Base-by-base conservation (phyloP, 805 yeast species). In the Pichia scutulata region DNA sequence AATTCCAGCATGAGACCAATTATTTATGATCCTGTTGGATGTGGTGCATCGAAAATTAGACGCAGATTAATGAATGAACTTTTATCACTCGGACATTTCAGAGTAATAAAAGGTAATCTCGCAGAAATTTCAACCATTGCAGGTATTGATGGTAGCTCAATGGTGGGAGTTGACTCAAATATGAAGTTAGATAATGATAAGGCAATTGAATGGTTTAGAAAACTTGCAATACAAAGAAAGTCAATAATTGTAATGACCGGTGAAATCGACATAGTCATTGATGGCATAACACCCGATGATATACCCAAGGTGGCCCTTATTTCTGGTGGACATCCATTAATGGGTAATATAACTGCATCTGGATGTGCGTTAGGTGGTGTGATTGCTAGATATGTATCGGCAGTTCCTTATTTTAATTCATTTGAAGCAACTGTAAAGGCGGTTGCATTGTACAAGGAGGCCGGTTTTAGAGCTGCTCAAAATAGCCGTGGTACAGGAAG, bases 11-110 rank as follows among this genome's bases (percentile, higher is more conserved):
- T 77, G 2, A 71, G 74, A 43, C 90, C 87, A 4, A 75, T 89
- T 30, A 78, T 89, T 0, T 82, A 85, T 57, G 97, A 89, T 64
- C 97, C 97, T 0, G 96, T 89, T n/a, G 97, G 89, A 0, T 88
- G 84, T 39, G 96, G 96, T 25, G 96, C 97, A 0, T 75, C 96
- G 0, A 50, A 60, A 4, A 74, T 78, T 6, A 73, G 97, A 52
- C 68, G 70, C 39, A 59, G 65, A 3, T 70, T 80, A 18, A 76
- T 81, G 47, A 63, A 70, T 25, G 61, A 62, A 0, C 57, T 89
- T 10, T 63, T 89, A 30, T 71, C 81, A 37, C 63, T 72, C 13
- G 89, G 88, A 43, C 76, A 74, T 58, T 75, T 73, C 54, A 70
- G 78, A 28, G 89, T 85, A 25, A 81, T 89, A 55, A 88, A 90